Evolutionary conservation across 2,329 filamentous ascomycete species (phyloP).

Genomic region (Neonectria ditissima): DNA sequence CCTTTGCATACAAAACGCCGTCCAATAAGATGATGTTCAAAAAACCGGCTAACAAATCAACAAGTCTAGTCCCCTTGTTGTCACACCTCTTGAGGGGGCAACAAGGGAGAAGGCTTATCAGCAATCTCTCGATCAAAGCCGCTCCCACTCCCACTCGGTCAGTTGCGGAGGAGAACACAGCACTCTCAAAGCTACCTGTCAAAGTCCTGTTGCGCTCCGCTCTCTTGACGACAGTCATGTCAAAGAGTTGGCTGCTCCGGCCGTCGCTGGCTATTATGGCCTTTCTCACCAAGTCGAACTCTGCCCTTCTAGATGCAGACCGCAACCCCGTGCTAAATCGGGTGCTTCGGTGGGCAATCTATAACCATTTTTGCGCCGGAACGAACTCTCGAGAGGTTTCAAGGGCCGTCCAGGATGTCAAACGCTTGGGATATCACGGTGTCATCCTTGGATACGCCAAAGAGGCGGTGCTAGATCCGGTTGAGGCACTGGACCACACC

Average conservation of each 20-base stretch:
- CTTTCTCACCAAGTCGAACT: conserved; percentile 44
- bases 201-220: conserved; percentile 42
- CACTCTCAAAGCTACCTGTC: conserved; percentile 39
- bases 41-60: not conserved
- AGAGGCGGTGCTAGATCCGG: conserved; percentile 55
- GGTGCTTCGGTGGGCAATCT: conserved; percentile 59
- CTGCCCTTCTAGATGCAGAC: conserved; percentile 58
- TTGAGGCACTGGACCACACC: conserved; percentile 29
- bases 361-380: conserved; percentile 69
- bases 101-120: conserved; percentile 6
- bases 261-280: conserved; percentile 43
- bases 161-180: not conserved
- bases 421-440: conserved; percentile 62
- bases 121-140: conserved; percentile 22
- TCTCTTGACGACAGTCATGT: conserved; percentile 45
- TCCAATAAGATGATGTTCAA: conserved; percentile 23
- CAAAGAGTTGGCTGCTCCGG: conserved; percentile 37
- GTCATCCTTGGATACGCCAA: conserved; percentile 66
- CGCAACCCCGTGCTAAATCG: conserved; percentile 53
- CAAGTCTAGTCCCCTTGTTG: conserved; percentile 4
- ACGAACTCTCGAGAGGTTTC: conserved; percentile 60
- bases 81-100: not conserved
- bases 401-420: conserved; percentile 58
- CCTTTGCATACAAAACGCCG: not conserved
- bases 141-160: not conserved